Conservation (phyloP, 164 flowering plant species). For the Chimonanthus praecox region DNA sequence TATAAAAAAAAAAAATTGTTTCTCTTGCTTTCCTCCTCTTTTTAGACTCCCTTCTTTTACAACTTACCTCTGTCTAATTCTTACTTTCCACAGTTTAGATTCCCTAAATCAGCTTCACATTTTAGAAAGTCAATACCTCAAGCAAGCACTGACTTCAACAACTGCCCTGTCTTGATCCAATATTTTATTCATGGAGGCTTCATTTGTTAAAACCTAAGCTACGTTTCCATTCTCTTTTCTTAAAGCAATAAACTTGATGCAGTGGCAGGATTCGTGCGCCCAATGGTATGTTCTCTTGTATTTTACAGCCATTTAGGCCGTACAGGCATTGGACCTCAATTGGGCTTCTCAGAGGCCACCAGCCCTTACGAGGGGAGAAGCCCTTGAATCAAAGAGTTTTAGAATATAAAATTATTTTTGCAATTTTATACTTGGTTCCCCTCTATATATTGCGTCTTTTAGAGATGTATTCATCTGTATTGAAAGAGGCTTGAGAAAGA, state of each 20-base stretch:
- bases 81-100: neutral
- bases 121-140: neutral
- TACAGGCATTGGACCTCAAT: neutral
- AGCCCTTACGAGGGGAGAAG: neutral
- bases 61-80: too few species aligned
- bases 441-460: too few species aligned
- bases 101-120: neutral
- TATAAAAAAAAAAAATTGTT: too few species aligned
- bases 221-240: neutral
- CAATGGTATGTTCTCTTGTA: neutral
- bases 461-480: too few species aligned
- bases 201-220: neutral
- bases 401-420: too few species aligned
- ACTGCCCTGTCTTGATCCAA: neutral
- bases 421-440: too few species aligned
- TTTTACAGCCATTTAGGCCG: too few species aligned
- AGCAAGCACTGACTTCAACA: neutral
- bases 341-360: neutral
- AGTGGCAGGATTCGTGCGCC: neutral
- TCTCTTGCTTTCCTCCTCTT: too few species aligned
- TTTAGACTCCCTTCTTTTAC: too few species aligned
- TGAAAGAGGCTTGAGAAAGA: too few species aligned
- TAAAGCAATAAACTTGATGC: neutral
- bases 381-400: too few species aligned
- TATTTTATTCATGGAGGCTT: neutral